Conservation (phyloP, 805 yeast genomes). For the Candida morakotiae region DNA sequence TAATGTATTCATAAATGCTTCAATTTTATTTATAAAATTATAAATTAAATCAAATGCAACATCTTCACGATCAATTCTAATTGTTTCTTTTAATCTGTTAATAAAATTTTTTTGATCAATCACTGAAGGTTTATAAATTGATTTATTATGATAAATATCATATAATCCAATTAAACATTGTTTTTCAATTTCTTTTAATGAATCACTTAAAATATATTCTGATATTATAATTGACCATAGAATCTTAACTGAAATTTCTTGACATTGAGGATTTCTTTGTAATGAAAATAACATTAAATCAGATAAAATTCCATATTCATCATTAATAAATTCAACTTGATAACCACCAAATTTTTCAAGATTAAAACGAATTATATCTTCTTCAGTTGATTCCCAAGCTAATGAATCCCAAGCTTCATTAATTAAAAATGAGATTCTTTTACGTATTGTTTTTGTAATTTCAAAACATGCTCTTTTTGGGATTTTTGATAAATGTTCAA, state of each 20-base stretch:
- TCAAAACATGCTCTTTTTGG: slow-evolving; percentile 67
- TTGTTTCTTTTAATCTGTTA: slow-evolving; percentile 42
- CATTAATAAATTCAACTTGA: slow-evolving; percentile 60
- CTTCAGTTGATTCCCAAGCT: slow-evolving; percentile 59
- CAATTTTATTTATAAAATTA: slow-evolving; percentile 47
- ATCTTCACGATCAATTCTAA: slow-evolving; percentile 56
- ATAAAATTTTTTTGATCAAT: slow-evolving; percentile 54
- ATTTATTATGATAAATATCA: slow-evolving; percentile 54
- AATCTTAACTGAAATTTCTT: slow-evolving; percentile 58
- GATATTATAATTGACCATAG: slow-evolving; percentile 70
- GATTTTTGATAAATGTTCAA: slow-evolving; percentile 66
- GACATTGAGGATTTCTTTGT: slow-evolving; percentile 61
- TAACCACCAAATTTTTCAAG: slow-evolving; percentile 62
- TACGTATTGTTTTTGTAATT: slow-evolving; percentile 61
- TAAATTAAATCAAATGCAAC: slow-evolving; percentile 51
- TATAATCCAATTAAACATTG: slow-evolving; percentile 63
- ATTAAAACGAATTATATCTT: slow-evolving; percentile 55
- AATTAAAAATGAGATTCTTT: slow-evolving; percentile 51
- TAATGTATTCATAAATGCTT: slow-evolving; percentile 60
- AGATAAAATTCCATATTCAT: slow-evolving; percentile 56
- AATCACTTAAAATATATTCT: slow-evolving; percentile 57
- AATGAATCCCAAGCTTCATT: slow-evolving; percentile 69
- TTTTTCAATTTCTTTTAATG: slow-evolving; percentile 55
- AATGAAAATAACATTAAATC: slow-evolving; percentile 65
- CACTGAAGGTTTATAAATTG: slow-evolving; percentile 53